Base-by-base conservation (phyloP, 225 moss, liverwort and hornwort species). In the Straminergon stramineum region DNA sequence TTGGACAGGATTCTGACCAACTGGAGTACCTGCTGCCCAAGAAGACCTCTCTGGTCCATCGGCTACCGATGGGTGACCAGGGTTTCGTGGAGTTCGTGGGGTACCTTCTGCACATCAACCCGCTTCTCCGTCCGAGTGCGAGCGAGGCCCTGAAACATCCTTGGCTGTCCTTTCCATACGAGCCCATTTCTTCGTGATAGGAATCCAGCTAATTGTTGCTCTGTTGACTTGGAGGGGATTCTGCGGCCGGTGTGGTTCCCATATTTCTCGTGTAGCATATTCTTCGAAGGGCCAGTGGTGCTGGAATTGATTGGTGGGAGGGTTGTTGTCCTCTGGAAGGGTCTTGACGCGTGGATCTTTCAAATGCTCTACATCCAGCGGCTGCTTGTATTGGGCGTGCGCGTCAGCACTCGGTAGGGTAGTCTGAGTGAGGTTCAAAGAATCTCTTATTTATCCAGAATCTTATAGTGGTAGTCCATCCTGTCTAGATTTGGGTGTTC, bases 31-130 rank as follows among this genome's bases (percentile, higher is more conserved):
- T 97, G 85, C 56, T 94, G 83, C 97, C 97, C 19, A 97, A 97
- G 94, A 97, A 97, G 90, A 97, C 97, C 75, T 97, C 97, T 45
- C 92, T 97, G 66, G 74, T 94, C 55, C 97, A 96, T 89, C 96
- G 99, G 41, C 91, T 99, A 52, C 99, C 97, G 79, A 99, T 99
- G 99, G 99, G 99, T 66, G 99, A 99, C 91, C 95, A 96, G 92
- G 99, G 97, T 70, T 99, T 97, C 84, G 95, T 99, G 75, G 96
- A 99, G 71, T 99, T 99, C 87, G 97, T 97, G 85, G 96, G 91
- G 37, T 95, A 91, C 82, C 93, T 97, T 89, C 93, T 97, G 62
- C 92, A 97, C 84, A 94, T 95, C 89, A 95, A 95, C 87, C 97
- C 97, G 86, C 83, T 82, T 90, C 87, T 84, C 79, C 96, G 99